Conservation (phyloP, 306 rosid genomes). For the Gleditsia sinensis region DNA sequence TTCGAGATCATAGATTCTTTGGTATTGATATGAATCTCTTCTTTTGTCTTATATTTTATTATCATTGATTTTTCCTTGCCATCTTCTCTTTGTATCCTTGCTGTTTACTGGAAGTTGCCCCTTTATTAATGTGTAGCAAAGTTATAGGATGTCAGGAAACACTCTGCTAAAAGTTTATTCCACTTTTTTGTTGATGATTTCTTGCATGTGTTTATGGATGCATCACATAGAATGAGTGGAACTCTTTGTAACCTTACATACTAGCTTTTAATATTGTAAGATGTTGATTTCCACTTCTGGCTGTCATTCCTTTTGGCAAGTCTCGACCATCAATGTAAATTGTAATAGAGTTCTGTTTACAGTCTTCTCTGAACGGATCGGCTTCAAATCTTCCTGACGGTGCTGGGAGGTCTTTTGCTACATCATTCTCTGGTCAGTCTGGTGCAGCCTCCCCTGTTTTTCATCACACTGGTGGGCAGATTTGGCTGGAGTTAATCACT, state of each 20-base stretch:
- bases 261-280: not conserved
- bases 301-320: not conserved
- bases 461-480: slow-evolving; percentile 85
- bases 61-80: not conserved
- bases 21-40: not conserved
- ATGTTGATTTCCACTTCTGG: slow-evolving; percentile 5
- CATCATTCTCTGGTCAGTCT: slow-evolving; percentile 96
- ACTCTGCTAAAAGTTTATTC: not conserved
- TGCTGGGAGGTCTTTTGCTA: slow-evolving; percentile 76
- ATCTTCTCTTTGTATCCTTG: not conserved
- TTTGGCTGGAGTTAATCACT: slow-evolving; percentile 36
- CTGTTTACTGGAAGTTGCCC: not conserved
- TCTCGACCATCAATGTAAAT: slow-evolving; percentile 3
- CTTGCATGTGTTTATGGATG: not conserved
- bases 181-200: not conserved
- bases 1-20: not conserved
- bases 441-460: slow-evolving; percentile 91
- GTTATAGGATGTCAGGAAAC: not conserved
- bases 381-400: slow-evolving; percentile 88
- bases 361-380: slow-evolving; percentile 91
- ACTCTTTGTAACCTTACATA: slow-evolving; percentile 1
- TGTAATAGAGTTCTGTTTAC: slow-evolving; percentile 36
- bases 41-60: not conserved
- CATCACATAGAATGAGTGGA: slow-evolving; percentile 8
- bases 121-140: not conserved